A percentile compares a stretch with the other conserved stretches of the same genome.
These are phyloP conservation scores for Candida namnaoensis DNA, from an alignment of 805 yeast species.

Conservation along the genomic window DNA sequence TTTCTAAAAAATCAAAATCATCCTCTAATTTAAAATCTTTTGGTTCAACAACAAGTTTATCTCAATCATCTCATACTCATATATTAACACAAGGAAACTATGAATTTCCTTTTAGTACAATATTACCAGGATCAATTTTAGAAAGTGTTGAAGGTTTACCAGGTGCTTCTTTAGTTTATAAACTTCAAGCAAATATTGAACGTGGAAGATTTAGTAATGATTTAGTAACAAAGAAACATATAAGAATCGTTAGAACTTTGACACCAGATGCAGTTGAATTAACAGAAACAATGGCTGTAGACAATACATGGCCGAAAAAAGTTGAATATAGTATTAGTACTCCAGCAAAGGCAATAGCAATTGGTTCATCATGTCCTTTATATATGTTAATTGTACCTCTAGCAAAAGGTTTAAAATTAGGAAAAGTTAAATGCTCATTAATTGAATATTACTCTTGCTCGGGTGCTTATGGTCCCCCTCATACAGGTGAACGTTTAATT, in stretches of 20 bases:
- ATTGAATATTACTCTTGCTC: slow-evolving; percentile 61
- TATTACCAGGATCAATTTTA: slow-evolving; percentile 75
- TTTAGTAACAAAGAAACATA: slow-evolving; percentile 55
- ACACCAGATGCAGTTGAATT: slow-evolving; percentile 83
- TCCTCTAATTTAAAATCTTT: slow-evolving; percentile 23
- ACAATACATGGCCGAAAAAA: slow-evolving; percentile 91
- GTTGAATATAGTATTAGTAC: slow-evolving; percentile 83
- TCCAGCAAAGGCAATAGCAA: slow-evolving; percentile 83
- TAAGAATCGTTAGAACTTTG: slow-evolving; percentile 79
- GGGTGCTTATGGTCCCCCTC: slow-evolving; percentile 48
- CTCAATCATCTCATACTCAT: slow-evolving; percentile 21
- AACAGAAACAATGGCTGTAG: slow-evolving; percentile 87
- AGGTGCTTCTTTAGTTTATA: slow-evolving; percentile 65
- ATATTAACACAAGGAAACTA: slow-evolving; percentile 67
- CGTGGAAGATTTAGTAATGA: slow-evolving; percentile 69
- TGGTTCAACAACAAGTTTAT: slow-evolving; percentile 17
- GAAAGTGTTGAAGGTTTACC: slow-evolving; percentile 90
- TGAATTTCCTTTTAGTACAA: slow-evolving; percentile 81
- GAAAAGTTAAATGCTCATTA: slow-evolving; percentile 60
- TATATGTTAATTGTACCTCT: slow-evolving; percentile 70
- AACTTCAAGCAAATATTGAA: slow-evolving; percentile 72
- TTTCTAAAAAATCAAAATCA: slow-evolving; percentile 20
- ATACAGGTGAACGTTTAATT: slow-evolving; percentile 55
- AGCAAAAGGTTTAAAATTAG: slow-evolving; percentile 70
- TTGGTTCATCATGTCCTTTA: slow-evolving; percentile 73